Conservation (phyloP, 2,329 filamentous ascomycete genomes). For the Ophiocordyceps camponoti-saundersi region DNA sequence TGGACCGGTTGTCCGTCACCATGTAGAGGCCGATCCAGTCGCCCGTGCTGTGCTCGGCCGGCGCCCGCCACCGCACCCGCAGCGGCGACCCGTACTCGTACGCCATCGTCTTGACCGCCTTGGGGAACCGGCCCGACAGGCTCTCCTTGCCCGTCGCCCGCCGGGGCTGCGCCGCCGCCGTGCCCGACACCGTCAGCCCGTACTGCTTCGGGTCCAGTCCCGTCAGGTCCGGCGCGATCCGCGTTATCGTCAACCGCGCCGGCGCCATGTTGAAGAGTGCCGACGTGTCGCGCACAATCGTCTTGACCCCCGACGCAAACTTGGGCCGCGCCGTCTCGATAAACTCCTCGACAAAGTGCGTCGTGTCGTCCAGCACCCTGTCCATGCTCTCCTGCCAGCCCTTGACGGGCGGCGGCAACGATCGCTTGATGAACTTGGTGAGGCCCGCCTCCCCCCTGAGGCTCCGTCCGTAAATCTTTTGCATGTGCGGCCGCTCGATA, state of each 20-base stretch:
- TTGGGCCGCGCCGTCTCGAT: constrained; percentile 74
- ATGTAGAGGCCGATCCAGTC: constrained; percentile 97
- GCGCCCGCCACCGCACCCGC: constrained; percentile 78
- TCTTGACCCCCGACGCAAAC: constrained; percentile 70
- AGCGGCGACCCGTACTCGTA: constrained; percentile 87
- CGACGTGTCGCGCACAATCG: constrained; percentile 74
- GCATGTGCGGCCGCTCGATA: constrained; percentile 93
- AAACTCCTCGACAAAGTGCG: constrained; percentile 82
- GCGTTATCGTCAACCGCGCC: constrained; percentile 66
- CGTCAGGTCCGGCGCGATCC: constrained; percentile 62
- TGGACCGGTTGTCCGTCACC: constrained; percentile 81
- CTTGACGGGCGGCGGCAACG: constrained; percentile 67
- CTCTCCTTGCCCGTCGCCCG: constrained; percentile 58
- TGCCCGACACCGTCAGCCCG: constrained; percentile 56
- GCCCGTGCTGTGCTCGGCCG: constrained; percentile 68
- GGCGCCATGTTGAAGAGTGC: constrained; percentile 82
- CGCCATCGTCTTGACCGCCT: constrained; percentile 55
- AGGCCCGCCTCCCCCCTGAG: constrained; percentile 78
- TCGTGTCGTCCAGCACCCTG: constrained; percentile 68
- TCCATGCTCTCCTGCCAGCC: constrained; percentile 78
- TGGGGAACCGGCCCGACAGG: constrained; percentile 48
- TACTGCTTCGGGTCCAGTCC: constrained; percentile 70
- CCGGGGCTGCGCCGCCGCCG: constrained; percentile 35
- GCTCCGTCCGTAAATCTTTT: constrained; percentile 81
- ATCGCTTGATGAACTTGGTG: constrained; percentile 77